Percentiles rank a stretch among this genome's conserved stretches.
phyloP scores from a whole-genome alignment of 2,329 filamentous ascomycete species.

The Aureobasidium pullulans region DNA sequence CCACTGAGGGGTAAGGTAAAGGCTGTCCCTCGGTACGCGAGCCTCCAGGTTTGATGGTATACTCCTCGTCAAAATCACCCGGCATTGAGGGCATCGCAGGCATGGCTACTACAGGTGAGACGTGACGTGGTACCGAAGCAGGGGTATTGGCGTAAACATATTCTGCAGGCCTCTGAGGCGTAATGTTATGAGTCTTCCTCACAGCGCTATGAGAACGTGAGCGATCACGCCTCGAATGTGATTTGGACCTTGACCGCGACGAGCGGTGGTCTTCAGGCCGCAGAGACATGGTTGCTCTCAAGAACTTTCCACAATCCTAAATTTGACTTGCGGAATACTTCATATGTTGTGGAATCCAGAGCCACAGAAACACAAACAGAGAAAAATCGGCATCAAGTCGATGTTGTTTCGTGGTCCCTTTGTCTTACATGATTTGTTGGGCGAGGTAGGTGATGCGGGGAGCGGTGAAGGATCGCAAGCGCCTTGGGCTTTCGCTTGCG shows the following conservation, averaged over 20 bases:
- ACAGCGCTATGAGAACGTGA: slow-evolving; percentile 34
- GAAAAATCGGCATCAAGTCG: background rate
- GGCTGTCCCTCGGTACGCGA: background rate
- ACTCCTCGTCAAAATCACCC: slow-evolving; percentile 31
- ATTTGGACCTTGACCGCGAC: slow-evolving; percentile 36
- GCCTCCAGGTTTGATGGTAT: background rate
- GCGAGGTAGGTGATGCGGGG: background rate
- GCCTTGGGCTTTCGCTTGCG: slow-evolving; percentile 12
- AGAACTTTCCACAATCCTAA: background rate
- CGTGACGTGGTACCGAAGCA: slow-evolving; percentile 18
- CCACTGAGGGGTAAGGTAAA: slow-evolving; percentile 14
- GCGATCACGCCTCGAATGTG: slow-evolving; percentile 28
- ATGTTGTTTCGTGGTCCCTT: background rate
- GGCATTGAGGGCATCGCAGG: slow-evolving; percentile 20
- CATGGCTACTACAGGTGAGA: slow-evolving; percentile 13
- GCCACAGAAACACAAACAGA: background rate
- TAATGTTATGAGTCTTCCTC: slow-evolving; percentile 16
- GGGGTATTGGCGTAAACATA: slow-evolving; percentile 21
- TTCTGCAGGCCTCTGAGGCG: background rate
- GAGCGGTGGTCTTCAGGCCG: slow-evolving; percentile 33
- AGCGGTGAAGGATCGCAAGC: slow-evolving; percentile 11
- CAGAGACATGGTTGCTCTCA: slow-evolving; percentile 29
- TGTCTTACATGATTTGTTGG: background rate
- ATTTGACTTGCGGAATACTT: background rate
- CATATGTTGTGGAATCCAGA: background rate